Evolutionary conservation across 1,284 basidiomycete genomes (phyloP), one percentile per base, ranked within the genome.

Genomic region (Leccinum pachyderme): DNA sequence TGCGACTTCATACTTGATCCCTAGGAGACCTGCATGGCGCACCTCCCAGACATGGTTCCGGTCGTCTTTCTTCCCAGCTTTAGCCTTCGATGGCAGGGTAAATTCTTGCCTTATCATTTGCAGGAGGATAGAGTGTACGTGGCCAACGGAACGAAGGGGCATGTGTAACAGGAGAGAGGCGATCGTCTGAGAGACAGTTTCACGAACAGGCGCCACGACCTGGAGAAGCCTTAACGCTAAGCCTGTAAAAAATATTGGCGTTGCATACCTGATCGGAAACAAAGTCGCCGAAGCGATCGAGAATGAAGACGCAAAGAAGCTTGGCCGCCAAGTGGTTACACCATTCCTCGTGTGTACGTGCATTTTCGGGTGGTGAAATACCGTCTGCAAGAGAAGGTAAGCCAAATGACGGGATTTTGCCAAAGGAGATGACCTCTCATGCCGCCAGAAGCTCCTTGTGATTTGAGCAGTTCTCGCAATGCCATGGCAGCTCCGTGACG

Each of bases 251-350:
- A 39, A 47, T 2, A 15, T 13, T 18, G 29, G 49, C 31, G 46
- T 29, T n/a, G 60, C 63, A 39, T 47, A 76, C 90, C 71, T 93
- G 95, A 69, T 99, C 97, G 7, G 95, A 93, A 43, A 98, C 87
- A 68, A 97, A 99, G 74, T 99, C 97, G 7, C 95, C 95, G 63
- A 99, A 98, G 13, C 97, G 85, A 72, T 99, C 97, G 18, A 98
- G 79, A n/a, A 95, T 89, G 61, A 99, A 91, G 11, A 99, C 86
- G 61, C 88, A 91, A 2, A 99, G 82, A 49, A 98, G 84, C 62
- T 90, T 89, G 9, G 93, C 86, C 2, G 94, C 89, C 15, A 98
- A 76, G 56, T 89, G 86, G 62, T 95, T 95, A 71, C 90, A 93
- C 93, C 94, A 96, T 57, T 80, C 79, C 70, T 91, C 87, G 65